These are phyloP conservation scores for Fraxinus excelsior DNA, from an alignment of 257 asterid genomes.

Conservation along the genomic window DNA sequence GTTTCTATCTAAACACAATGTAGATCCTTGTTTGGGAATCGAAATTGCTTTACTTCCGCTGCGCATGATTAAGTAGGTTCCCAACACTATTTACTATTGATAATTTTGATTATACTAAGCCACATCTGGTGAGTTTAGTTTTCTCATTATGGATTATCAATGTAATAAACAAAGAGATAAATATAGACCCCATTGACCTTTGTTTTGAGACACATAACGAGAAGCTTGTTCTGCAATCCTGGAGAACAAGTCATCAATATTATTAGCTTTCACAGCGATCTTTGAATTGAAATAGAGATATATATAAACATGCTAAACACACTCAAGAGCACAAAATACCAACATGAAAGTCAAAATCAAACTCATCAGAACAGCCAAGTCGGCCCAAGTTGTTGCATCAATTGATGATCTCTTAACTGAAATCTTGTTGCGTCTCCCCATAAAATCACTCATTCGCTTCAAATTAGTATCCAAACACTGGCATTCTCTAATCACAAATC, in stretches of 20 bases:
- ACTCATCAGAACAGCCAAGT: constrained; percentile 5
- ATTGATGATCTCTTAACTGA: constrained; percentile 37
- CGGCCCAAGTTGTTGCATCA: constrained; percentile 25
- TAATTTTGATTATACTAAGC: no score
- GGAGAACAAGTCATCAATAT: neutral
- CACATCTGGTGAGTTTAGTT: no score
- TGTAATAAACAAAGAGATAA: no score
- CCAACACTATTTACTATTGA: no score
- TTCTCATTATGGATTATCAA: no score
- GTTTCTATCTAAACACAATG: no score
- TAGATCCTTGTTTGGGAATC: no score
- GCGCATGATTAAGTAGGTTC: no score
- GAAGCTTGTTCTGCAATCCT: neutral
- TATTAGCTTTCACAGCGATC: neutral
- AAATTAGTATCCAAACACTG: constrained; percentile 42
- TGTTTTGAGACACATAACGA: neutral
- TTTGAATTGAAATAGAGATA: no score
- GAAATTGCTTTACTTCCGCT: no score
- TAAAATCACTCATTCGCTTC: constrained; percentile 33
- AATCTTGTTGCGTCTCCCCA: constrained; percentile 35
- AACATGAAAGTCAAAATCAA: constrained; percentile 29
- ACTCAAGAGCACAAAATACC: neutral
- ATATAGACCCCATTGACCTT: neutral
- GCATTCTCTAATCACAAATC: constrained; percentile 34
- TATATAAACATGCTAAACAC: neutral